These are phyloP conservation scores for Dactylellina haptotyla DNA, from an alignment of 2,329 filamentous ascomycete species.

Conservation along the genomic window DNA sequence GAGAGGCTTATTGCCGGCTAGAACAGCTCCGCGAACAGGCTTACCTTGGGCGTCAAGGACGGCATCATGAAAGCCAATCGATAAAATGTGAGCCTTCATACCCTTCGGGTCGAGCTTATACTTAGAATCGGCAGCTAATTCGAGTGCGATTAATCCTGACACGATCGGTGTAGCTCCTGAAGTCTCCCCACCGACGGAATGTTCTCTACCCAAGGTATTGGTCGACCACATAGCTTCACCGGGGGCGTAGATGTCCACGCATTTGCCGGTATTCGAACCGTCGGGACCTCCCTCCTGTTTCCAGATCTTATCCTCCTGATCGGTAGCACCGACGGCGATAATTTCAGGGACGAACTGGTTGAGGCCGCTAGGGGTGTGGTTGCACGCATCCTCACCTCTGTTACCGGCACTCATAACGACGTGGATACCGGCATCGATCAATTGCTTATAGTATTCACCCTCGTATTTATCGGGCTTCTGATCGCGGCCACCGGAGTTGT, in stretches of 20 bases:
- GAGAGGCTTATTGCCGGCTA: background rate
- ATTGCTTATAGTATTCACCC: conserved; percentile 57
- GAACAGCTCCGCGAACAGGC: background rate
- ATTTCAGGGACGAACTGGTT: conserved; percentile 60
- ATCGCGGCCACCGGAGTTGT: conserved; percentile 52
- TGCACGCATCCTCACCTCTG: conserved; percentile 56
- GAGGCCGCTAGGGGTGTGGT: conserved; percentile 60
- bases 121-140: conserved; percentile 41
- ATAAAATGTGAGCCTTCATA: conserved; percentile 52
- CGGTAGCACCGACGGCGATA: conserved; percentile 62
- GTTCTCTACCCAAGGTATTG: conserved; percentile 62
- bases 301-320: conserved; percentile 42
- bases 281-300: conserved; percentile 59
- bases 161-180: conserved; percentile 65
- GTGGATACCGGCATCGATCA: conserved; percentile 62
- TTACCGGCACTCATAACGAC: conserved; percentile 63
- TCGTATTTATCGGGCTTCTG: background rate
- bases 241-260: conserved; percentile 70
- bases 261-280: conserved; percentile 63
- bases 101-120: conserved; percentile 50
- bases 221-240: conserved; percentile 59
- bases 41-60: background rate
- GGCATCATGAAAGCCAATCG: conserved; percentile 8
- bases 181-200: conserved; percentile 66
- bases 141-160: conserved; percentile 56